Evolutionary conservation across 495 filamentous ascomycete genomes (phyloP).

Genomic region (Bathelium albidoporum): DNA sequence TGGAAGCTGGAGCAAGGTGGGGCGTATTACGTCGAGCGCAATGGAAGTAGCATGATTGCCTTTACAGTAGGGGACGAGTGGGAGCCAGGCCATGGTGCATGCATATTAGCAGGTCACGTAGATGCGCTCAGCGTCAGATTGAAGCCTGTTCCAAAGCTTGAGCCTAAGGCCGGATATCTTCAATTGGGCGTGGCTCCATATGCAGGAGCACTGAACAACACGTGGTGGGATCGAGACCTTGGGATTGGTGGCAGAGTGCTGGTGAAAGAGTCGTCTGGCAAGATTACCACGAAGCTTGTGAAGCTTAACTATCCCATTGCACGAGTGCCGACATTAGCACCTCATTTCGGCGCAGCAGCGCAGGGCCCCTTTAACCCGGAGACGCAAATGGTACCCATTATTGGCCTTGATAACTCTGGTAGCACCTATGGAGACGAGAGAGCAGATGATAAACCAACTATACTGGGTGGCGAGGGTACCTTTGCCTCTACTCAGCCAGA

Average conservation of each 20-base stretch:
- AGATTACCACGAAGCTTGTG: constrained; percentile 72
- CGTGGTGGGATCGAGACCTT: constrained; percentile 94
- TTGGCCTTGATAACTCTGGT: constrained; percentile 73
- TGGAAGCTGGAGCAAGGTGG: constrained; percentile 78
- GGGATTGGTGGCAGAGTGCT: constrained; percentile 82
- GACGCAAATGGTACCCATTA: constrained; percentile 89
- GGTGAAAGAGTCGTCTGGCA: constrained; percentile 65
- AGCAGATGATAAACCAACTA: constrained; percentile 21
- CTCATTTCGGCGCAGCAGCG: constrained; percentile 79
- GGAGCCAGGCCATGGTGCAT: constrained; percentile 73
- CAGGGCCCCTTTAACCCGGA: constrained; percentile 74
- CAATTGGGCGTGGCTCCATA: constrained; percentile 90
- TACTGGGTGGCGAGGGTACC: constrained; percentile 38
- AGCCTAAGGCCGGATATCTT: constrained; percentile 69
- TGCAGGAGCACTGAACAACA: constrained; percentile 71
- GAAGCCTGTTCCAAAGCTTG: constrained; percentile 80
- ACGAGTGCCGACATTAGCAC: constrained; percentile 81
- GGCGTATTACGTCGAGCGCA: constrained; percentile 81
- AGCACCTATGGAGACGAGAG: constrained; percentile 19
- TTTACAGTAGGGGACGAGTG: constrained; percentile 78
- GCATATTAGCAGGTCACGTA: constrained; percentile 76
- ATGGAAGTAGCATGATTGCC: constrained; percentile 77
- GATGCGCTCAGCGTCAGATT: constrained; percentile 79
- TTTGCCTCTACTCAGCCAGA: constrained; percentile 76
- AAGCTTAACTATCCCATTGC: constrained; percentile 93